A percentile compares a stretch with the other conserved stretches of the same genome.
Conservation (phyloP, 2,329 filamentous ascomycete genomes). For the Phyllosticta paracitricarpa region DNA sequence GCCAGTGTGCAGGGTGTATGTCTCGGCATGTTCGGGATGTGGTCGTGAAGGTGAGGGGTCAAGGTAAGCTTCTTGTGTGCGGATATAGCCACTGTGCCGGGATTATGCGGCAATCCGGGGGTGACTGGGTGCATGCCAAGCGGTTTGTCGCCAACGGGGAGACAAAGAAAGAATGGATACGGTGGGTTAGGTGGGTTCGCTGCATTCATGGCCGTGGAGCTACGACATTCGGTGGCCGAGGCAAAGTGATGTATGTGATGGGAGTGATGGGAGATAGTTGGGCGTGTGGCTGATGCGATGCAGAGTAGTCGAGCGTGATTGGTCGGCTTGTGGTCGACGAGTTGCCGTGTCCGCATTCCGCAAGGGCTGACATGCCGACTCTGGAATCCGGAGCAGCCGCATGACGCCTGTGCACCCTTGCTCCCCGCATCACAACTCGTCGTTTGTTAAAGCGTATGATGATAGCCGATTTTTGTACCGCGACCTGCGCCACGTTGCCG, state of each 20-base stretch:
- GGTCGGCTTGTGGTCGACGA: background rate
- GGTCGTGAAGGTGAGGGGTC: background rate
- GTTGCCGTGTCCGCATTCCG: constrained; percentile 7
- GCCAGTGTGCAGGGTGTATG: no score
- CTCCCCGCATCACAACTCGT: constrained; percentile 4
- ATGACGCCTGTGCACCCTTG: background rate
- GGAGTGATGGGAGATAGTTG: background rate
- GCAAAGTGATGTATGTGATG: background rate
- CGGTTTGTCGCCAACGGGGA: no score
- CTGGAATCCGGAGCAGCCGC: background rate
- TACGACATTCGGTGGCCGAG: background rate
- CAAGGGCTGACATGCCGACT: background rate
- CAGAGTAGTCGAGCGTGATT: background rate
- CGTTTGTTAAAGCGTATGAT: background rate
- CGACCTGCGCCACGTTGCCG: background rate
- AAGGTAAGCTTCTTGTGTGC: background rate
- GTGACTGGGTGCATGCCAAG: no score
- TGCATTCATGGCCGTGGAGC: background rate
- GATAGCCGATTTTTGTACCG: background rate
- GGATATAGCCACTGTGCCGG: background rate
- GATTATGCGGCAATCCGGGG: background rate
- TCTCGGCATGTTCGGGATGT: background rate
- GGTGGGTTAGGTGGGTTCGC: background rate
- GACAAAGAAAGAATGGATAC: background rate
- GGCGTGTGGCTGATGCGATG: background rate